Evolutionary conservation across 441 rosid genomes (phyloP), one percentile per base, ranked within the genome.

Genomic region (Dalechampia spathulata): DNA sequence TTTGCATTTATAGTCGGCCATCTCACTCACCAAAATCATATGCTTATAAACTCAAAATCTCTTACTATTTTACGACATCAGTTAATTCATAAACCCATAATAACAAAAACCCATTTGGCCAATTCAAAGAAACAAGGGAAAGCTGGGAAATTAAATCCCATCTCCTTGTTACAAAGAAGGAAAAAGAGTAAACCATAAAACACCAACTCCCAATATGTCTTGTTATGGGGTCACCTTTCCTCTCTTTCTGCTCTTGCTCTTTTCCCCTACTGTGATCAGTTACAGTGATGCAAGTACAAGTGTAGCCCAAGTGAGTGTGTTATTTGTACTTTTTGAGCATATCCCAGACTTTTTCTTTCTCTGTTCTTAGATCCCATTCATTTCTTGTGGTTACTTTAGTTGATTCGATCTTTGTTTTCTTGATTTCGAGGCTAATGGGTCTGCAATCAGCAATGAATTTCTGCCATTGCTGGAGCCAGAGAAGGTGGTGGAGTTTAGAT

Each of bases 401-500:
- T 61, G 58, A 66, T 41, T 61, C 51, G 67, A 25, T 60, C 50
- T 40, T 50, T 23, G n/a, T 54, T 52, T 65, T 63, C 20, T 68
- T 72, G 52, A 41, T 72, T 61, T 60, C 63, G 34, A 83, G 96
- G 87, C n/a, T 48, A 79, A 78, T 62, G 87, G 59, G 78, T 67
- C 81, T 22, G 67, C 57, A 36, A 38, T 45, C 37, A 64, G 43
- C 41, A 49, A 60, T 12, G 75, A 64, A 61, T 78, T 85, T 82
- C 53, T 77, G 67, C 88, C 96, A 9, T 61, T 57, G 25, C 56
- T 70, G 75, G 61, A 61, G 64, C 61, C 67, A 36, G 12, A 82
- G 63, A 68, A 82, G 75, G 83, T 78, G 36, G 76, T 72, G 69
- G 84, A 73, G 70, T 77, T 71, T 83, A 68, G 75, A 75, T 28